phyloP scores from a whole-genome alignment of 129 eudicot species.

The Flaveria ramosissima region DNA sequence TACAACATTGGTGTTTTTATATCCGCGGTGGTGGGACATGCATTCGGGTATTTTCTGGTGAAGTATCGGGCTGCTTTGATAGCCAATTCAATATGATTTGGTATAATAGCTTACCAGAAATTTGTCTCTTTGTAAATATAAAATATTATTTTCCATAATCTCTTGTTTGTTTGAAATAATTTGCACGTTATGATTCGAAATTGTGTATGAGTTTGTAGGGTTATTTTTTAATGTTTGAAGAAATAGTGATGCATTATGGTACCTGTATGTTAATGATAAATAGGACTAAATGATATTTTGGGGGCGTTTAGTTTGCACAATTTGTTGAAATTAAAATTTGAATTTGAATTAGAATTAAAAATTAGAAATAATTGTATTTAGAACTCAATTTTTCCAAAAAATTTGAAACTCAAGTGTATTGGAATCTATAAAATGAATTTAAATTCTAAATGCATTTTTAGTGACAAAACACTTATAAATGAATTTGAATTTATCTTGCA shows the following conservation, averaged over 20 bases:
- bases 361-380: too few species aligned
- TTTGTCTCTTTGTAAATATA: neutral
- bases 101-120: neutral
- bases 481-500: too few species aligned
- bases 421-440: too few species aligned
- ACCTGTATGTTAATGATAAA: neutral
- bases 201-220: neutral
- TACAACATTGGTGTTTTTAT: slow-evolving; percentile 60
- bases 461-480: too few species aligned
- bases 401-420: too few species aligned
- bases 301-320: too few species aligned
- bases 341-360: too few species aligned
- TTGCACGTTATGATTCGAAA: neutral
- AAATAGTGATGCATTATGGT: neutral
- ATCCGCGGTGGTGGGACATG: slow-evolving; percentile 50
- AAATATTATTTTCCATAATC: neutral
- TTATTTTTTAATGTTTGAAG: neutral
- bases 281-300: neutral
- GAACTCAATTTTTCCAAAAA: too few species aligned
- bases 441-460: too few species aligned
- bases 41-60: slow-evolving; percentile 47
- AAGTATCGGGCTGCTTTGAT: slow-evolving; percentile 35
- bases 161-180: neutral
- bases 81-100: slow-evolving; percentile 14
- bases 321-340: too few species aligned